A percentile compares a stretch with the other conserved stretches of the same genome.
Evolutionary conservation across 2,329 filamentous ascomycete genomes (phyloP).

Genomic region (Aspergillus neoniger): DNA sequence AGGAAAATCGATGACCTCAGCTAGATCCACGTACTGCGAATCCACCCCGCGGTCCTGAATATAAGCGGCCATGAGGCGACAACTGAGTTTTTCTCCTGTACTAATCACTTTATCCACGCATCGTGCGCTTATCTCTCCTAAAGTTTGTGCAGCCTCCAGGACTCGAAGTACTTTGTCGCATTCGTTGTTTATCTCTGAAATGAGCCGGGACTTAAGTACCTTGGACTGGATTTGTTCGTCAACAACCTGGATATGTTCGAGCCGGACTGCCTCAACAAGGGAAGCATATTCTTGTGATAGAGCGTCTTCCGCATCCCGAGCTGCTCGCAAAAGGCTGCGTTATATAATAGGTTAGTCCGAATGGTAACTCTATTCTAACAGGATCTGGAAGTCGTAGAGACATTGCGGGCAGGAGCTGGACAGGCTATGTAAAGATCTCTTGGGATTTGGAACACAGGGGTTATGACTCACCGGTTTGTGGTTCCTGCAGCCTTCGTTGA

Average conservation of each 20-base stretch:
- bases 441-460: slow-evolving; percentile 1
- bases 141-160: slow-evolving; percentile 62
- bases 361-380: too few species aligned
- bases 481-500: slow-evolving; percentile 94
- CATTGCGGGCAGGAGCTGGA: not conserved
- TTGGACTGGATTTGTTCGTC: slow-evolving; percentile 62
- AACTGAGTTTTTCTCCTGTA: slow-evolving; percentile 94
- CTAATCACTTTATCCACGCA: slow-evolving; percentile 88
- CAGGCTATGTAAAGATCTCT: not conserved
- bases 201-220: slow-evolving; percentile 60
- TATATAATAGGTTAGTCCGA: not conserved
- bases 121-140: slow-evolving; percentile 71
- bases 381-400: not conserved
- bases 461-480: slow-evolving; percentile 77
- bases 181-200: slow-evolving; percentile 70
- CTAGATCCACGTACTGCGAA: slow-evolving; percentile 86
- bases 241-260: slow-evolving; percentile 77
- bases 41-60: slow-evolving; percentile 78
- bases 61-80: slow-evolving; percentile 83
- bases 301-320: slow-evolving; percentile 51
- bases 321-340: slow-evolving; percentile 49
- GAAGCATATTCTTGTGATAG: slow-evolving; percentile 63
- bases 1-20: slow-evolving; percentile 73
- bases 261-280: slow-evolving; percentile 77
- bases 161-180: slow-evolving; percentile 80